Evolutionary conservation across 2,329 filamentous ascomycete species (phyloP).

Genomic region (Aspergillus arachidicola): DNA sequence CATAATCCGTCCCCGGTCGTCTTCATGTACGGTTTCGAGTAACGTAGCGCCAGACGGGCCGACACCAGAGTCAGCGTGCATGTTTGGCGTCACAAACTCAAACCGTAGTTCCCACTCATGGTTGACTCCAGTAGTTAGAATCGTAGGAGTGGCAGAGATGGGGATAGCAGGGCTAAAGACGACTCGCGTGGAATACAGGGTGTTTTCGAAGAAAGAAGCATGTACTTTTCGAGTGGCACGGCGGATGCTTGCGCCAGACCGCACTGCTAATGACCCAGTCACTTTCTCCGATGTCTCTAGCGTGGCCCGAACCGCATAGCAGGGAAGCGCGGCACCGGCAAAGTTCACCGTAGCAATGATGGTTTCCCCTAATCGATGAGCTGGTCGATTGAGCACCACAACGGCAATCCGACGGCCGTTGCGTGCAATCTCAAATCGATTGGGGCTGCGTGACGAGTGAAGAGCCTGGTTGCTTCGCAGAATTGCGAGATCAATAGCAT

Average conservation of each 20-base stretch:
- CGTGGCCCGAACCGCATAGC: constrained; percentile 80
- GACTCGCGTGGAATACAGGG: constrained; percentile 76
- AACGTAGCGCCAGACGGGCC: constrained; percentile 53
- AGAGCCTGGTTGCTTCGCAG: constrained; percentile 73
- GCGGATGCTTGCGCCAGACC: constrained; percentile 82
- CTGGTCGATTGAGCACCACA: constrained; percentile 82
- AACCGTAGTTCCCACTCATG: constrained; percentile 87
- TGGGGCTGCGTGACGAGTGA: constrained; percentile 76
- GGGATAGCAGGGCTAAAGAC: constrained; percentile 85
- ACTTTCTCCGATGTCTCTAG: constrained; percentile 87
- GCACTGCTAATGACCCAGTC: constrained; percentile 75
- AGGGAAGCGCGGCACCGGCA: constrained; percentile 72
- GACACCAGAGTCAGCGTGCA: constrained; percentile 39
- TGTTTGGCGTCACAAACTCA: constrained; percentile 83
- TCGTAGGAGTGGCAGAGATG: constrained; percentile 80
- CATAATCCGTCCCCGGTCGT: constrained; percentile 76
- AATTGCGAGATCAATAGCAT: constrained; percentile 88
- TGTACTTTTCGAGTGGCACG: constrained; percentile 83
- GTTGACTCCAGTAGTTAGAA: constrained; percentile 84
- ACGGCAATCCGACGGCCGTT: constrained; percentile 91
- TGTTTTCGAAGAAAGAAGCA: constrained; percentile 76
- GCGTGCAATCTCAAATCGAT: constrained; percentile 91
- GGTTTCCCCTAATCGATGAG: constrained; percentile 86
- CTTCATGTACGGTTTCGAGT: constrained; percentile 76
- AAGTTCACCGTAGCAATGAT: constrained; percentile 87